Base-by-base conservation (phyloP, 306 rosid genomes). In the Quercus variabilis region DNA sequence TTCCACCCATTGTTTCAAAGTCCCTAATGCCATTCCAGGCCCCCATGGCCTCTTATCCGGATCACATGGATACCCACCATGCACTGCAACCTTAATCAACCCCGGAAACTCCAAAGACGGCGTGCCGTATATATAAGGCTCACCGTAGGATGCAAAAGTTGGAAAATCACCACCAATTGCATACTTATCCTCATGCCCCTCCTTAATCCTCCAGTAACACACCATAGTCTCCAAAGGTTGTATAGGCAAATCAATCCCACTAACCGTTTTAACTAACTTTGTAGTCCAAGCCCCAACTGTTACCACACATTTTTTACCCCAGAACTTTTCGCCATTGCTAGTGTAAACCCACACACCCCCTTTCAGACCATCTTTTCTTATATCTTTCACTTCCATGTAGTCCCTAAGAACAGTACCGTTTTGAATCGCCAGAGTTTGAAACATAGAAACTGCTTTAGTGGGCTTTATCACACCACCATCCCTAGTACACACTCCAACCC, bases 371-470 rank as follows among this genome's bases (percentile, higher is more conserved):
- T 80, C 81, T 65, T 77, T 87, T 80, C 85, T 81, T 0, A 92
- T 83, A 19, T 86, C 91, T 1, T 6, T 55, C 7, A 93, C 97
- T 74, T 91, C 87, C 1, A 78, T 5, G 74, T 88, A 84, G 80
- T 95, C 99, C 79, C 51, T 86, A 3, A 95, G 30, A 5, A 87
- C 89, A 7, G 98, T 94, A 4, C 97, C 92, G 38, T 91, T 70
- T 8, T 81, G 83, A 26, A 59, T 26, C 0, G 99, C 99, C 0
- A 95, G 87, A 0, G 91, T 71, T 35, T 95, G 99, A 73, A 84
- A 90, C 99, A 95, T 90, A n/a, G 91, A 83, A 1, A 92, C 97
- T 0, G 99, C 99, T 73, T 95, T 95, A 1, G 98, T 86, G n/a
- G 99, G 92, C 83, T 91, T 91, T 23, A 95, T 79, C 5, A 95